Base-by-base conservation (phyloP, 768 basidiomycete species). In the Omphalotus guepiniiformis region DNA sequence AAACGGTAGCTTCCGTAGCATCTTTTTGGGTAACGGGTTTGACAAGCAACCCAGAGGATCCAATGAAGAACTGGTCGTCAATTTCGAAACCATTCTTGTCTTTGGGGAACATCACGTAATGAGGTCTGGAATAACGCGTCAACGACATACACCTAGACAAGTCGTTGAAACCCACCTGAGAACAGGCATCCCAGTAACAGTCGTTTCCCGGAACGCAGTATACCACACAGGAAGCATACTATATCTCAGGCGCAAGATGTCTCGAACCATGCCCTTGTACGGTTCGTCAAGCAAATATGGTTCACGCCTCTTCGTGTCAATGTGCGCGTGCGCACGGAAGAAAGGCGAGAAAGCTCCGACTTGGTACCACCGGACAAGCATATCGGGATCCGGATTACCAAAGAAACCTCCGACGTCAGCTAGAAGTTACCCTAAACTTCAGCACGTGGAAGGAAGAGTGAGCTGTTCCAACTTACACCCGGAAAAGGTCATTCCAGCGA, bases 361-460 rank as follows among this genome's bases (percentile, higher is more conserved):
- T 69, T 89, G 92, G 56, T 99, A 98, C 94, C 95, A 99, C 39
- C 96, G 77, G 7, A 93, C 85, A 27, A 99, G 81, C 83, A 98
- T 92, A 59, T 98, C 96, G 0, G 87, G 77, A 37, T 86, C 82
- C 0, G 96, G 94, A 64, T 98, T 94, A 15, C 95, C 94, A 60
- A 98, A 98, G 83, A 98, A 99, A 13, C 96, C 96, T 16, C 96
- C 95, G 43, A 98, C 93, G 58, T 99, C 96, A 52, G 96, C 95
- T 98, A 54, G 22, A 42, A 32, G 28, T 39, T 47, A 21, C 41
- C 42, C 41, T 50, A 15, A 51, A 39, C 38, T 16, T 52, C 38
- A 30, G 29, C 23, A 11, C 23, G 25, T 30, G 37, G 15, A 26
- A 7, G 13, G 16, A 38, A 7, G 26, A 12, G 4, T 32, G 16